These are phyloP conservation scores for Anisodus tanguticus DNA, from an alignment of 257 asterid species.

Conservation along the genomic window DNA sequence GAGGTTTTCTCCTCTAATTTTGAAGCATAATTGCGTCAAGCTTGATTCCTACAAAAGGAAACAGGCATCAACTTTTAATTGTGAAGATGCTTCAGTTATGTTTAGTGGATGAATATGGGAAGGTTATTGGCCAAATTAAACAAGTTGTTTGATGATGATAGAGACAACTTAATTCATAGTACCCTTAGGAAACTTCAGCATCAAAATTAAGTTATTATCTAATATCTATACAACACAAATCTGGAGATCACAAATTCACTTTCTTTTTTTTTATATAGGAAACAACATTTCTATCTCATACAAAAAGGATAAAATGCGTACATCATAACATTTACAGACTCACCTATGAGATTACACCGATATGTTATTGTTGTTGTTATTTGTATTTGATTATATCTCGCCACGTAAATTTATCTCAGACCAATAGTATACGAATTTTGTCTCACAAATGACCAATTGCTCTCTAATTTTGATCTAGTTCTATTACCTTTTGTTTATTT, in stretches of 20 bases:
- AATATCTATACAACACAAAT: not conserved
- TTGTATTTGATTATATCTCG: not conserved
- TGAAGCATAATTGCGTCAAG: not conserved
- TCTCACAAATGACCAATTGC: not conserved
- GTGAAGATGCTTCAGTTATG: conserved; percentile 19
- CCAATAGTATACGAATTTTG: not conserved
- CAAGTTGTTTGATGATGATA: not conserved
- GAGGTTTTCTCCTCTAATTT: not conserved
- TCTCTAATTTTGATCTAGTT: not conserved
- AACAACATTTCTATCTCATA: no score
- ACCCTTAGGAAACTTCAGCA: not conserved
- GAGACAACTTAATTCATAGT: conserved; percentile 1
- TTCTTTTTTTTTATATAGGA: not conserved
- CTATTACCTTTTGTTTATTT: not conserved
- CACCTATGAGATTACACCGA: no score
- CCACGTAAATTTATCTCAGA: not conserved
- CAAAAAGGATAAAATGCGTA: no score
- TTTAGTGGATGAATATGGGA: not conserved
- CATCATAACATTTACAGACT: no score
- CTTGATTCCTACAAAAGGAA: conserved; percentile 23
- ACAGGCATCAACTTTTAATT: not conserved
- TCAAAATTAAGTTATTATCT: not conserved
- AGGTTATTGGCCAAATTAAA: not conserved
- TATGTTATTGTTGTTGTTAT: no score
- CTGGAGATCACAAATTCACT: not conserved